Conservation (phyloP, 768 basidiomycete species). For the Lactifluus pinguis region DNA sequence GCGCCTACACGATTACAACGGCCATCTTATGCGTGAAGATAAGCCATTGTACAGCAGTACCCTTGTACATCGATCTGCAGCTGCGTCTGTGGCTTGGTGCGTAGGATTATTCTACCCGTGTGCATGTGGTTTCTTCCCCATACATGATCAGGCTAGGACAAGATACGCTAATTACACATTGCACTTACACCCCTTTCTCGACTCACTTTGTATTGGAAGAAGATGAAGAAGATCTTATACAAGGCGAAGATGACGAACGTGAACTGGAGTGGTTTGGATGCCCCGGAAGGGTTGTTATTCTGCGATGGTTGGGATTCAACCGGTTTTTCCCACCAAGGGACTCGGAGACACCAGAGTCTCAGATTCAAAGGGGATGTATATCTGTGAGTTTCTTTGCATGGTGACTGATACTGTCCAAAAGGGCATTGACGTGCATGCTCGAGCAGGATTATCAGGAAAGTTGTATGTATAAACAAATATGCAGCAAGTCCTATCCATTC, state of each 20-base stretch:
- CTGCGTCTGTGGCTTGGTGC: constrained; percentile 58
- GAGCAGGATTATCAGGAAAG: constrained; percentile 68
- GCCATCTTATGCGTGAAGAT: constrained; percentile 49
- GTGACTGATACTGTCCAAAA: not conserved
- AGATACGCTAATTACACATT: constrained; percentile 39
- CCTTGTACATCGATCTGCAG: constrained; percentile 54
- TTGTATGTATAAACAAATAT: constrained; percentile 35
- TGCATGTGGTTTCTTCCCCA: not conserved
- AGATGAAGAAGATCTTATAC: constrained; percentile 19
- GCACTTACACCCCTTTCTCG: constrained; percentile 42
- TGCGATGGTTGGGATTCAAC: constrained; percentile 60
- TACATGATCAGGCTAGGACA: constrained; percentile 3
- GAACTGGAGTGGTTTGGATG: constrained; percentile 1
- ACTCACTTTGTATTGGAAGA: constrained; percentile 17
- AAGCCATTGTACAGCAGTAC: constrained; percentile 69
- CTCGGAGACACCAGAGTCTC: constrained; percentile 25
- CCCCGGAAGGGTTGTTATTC: constrained; percentile 47
- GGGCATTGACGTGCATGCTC: not conserved
- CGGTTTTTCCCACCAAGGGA: constrained; percentile 49
- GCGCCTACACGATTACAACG: constrained; percentile 38
- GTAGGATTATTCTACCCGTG: constrained; percentile 2
- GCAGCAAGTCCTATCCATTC: not conserved
- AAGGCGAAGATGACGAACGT: constrained; percentile 11
- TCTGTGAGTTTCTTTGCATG: constrained; percentile 37
- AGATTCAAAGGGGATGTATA: constrained; percentile 46